Conservation (phyloP, 352 stramenopile genomes). For the Phytophthora kernoviae region DNA sequence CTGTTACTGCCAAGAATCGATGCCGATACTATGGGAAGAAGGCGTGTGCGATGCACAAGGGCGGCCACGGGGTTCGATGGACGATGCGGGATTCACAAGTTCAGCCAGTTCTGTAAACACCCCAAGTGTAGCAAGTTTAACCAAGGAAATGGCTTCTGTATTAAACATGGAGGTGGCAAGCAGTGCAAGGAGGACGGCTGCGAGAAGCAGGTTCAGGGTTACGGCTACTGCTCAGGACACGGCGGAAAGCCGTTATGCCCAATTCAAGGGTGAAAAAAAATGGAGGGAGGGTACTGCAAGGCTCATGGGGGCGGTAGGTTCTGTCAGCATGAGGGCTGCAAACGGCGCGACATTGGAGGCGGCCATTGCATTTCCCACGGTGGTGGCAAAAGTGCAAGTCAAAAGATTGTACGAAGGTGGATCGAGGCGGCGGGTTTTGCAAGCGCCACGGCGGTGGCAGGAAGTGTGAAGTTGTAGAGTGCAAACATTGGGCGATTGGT, state of each 20-base stretch:
- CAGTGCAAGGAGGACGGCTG: constrained; percentile 84
- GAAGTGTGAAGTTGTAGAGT: constrained; percentile 78
- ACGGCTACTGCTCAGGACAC: constrained; percentile 85
- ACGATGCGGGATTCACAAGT: constrained; percentile 80
- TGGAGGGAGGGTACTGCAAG: constrained; percentile 89
- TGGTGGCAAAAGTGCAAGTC: constrained; percentile 84
- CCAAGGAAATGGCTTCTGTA: constrained; percentile 85
- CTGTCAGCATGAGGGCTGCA: constrained; percentile 73
- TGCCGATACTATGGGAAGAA: constrained; percentile 81
- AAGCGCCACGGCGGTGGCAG: constrained; percentile 88
- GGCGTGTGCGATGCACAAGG: constrained; percentile 66
- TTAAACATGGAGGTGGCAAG: constrained; percentile 85
- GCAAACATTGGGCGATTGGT: constrained; percentile 82
- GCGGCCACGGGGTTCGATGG: constrained; percentile 73
- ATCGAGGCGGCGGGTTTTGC: constrained; percentile 81
- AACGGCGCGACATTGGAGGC: constrained; percentile 86
- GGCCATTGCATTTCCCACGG: constrained; percentile 88
- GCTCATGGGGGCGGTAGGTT: constrained; percentile 81
- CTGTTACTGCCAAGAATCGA: constrained; percentile 40
- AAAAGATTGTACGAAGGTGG: constrained; percentile 76
- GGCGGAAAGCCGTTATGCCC: constrained; percentile 81
- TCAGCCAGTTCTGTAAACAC: constrained; percentile 86
- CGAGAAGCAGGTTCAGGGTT: constrained; percentile 83
- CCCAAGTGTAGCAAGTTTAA: constrained; percentile 85
- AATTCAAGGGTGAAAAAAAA: constrained; percentile 78